Evolutionary conservation across 345 rosid species (phyloP).

Genomic region (Triadica sebifera): DNA sequence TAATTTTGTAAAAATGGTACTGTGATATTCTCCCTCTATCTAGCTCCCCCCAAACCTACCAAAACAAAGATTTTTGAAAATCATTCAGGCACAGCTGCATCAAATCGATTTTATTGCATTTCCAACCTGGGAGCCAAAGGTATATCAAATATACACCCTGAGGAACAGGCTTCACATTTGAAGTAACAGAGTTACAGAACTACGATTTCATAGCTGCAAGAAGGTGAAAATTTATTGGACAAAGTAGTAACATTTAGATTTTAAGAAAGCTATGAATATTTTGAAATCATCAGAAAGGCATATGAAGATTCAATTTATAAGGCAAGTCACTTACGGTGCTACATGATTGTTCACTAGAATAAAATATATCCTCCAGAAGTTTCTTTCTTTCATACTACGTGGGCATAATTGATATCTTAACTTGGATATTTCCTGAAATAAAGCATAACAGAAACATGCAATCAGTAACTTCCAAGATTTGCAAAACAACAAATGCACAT

Average conservation of each 20-base stretch:
- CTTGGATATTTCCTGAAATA: constrained; percentile 55
- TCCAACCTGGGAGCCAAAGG: background rate
- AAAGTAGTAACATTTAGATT: background rate
- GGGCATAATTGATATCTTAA: constrained; percentile 66
- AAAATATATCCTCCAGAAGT: constrained; percentile 70
- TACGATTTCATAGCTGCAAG: background rate
- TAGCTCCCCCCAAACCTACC: background rate
- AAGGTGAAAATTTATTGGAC: background rate
- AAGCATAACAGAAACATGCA: background rate
- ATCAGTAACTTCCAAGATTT: background rate
- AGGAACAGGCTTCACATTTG: background rate
- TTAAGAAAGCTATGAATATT: background rate
- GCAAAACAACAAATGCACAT: background rate
- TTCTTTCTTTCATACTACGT: constrained; percentile 59
- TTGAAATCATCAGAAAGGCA: background rate
- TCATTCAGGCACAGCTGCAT: background rate
- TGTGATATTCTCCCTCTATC: background rate
- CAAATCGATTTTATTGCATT: background rate
- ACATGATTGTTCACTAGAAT: constrained; percentile 53
- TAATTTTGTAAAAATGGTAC: background rate
- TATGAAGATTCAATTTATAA: background rate
- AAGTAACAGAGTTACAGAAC: background rate
- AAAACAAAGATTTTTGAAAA: background rate
- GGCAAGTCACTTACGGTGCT: constrained; percentile 39
- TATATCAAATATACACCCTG: background rate